Percentiles rank a stretch among this genome's conserved stretches.
Conservation (phyloP, 768 basidiomycete species). For the Gymnopilus junonius region DNA sequence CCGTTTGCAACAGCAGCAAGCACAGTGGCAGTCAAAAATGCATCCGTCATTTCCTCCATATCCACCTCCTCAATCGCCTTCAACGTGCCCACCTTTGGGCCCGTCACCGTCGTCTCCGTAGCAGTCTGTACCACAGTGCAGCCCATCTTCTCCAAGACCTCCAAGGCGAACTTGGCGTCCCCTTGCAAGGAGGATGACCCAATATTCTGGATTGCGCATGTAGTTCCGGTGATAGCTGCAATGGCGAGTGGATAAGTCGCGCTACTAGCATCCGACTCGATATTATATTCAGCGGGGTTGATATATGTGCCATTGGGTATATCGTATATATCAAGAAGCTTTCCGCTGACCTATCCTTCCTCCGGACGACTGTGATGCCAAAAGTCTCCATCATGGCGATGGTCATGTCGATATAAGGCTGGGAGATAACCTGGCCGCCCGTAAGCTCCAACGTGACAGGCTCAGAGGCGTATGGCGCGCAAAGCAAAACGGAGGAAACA, state of each 20-base stretch:
- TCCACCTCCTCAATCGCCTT: slow-evolving; percentile 87
- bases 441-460: slow-evolving; percentile 88
- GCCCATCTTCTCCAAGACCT: slow-evolving; percentile 94
- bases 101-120: slow-evolving; percentile 89
- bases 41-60: slow-evolving; percentile 99
- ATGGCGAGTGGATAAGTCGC: slow-evolving; percentile 98
- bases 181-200: slow-evolving; percentile 92
- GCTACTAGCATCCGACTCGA: slow-evolving; percentile 94
- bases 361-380: slow-evolving; percentile 76
- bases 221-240: slow-evolving; percentile 96
- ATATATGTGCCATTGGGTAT: slow-evolving; percentile 81
- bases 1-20: slow-evolving; percentile 82
- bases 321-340: slow-evolving; percentile 77
- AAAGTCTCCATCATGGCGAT: slow-evolving; percentile 97
- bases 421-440: slow-evolving; percentile 95
- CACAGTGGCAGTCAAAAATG: slow-evolving; percentile 94
- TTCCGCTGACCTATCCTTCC: slow-evolving; percentile 63
- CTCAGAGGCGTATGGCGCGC: slow-evolving; percentile 89
- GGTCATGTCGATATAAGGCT: slow-evolving; percentile 99
- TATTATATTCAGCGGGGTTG: slow-evolving; percentile 82
- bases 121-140: slow-evolving; percentile 88
- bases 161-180: slow-evolving; percentile 95
- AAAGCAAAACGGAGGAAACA: slow-evolving; percentile 95
- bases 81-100: slow-evolving; percentile 82
- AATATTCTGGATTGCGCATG: slow-evolving; percentile 92